Evolutionary conservation across 1,284 basidiomycete genomes (phyloP).

Genomic region (Thecaphora thlaspeos): DNA sequence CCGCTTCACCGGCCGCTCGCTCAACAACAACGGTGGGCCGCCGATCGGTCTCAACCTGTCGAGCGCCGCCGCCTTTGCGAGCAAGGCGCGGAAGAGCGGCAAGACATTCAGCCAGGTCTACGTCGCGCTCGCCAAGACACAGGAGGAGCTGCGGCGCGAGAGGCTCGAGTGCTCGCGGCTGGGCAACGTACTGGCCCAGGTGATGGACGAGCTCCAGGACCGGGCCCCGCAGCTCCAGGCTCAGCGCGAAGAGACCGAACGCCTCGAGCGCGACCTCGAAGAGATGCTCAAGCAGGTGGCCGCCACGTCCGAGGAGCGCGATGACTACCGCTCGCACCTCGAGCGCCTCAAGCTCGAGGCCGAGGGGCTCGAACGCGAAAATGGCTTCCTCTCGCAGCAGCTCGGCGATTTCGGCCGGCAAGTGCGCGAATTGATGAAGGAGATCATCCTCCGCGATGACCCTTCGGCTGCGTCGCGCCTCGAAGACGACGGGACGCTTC

Average conservation of each 20-base stretch:
- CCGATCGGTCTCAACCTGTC: conserved; percentile 27
- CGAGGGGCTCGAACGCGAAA: conserved; percentile 64
- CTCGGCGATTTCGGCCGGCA: conserved; percentile 84
- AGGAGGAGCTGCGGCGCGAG: conserved; percentile 76
- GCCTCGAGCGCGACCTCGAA: conserved; percentile 42
- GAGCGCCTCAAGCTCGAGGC: conserved; percentile 68
- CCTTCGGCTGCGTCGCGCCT: conserved; percentile 73
- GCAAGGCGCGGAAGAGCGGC: conserved; percentile 60
- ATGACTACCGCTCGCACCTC: conserved; percentile 61
- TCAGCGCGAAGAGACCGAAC: conserved; percentile 52
- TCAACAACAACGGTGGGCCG: conserved; percentile 13
- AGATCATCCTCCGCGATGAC: conserved; percentile 77
- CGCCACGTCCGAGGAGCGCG: conserved; percentile 35
- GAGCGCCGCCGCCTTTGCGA: conserved; percentile 78
- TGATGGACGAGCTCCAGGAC: conserved; percentile 53
- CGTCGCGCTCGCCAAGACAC: conserved; percentile 77
- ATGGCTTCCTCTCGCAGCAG: conserved; percentile 66
- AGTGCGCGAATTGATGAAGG: conserved; percentile 74
- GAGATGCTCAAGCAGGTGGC: conserved; percentile 32
- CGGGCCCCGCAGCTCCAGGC: conserved; percentile 49
- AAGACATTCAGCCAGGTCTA: conserved; percentile 88
- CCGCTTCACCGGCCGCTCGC: conserved; percentile 10
- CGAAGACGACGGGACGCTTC: conserved; percentile 62
- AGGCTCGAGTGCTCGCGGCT: conserved; percentile 58
- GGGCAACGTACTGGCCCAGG: conserved; percentile 42